Percentiles rank a stretch among this genome's conserved stretches.
Conservation (phyloP, 768 basidiomycete genomes). For the Tremella yokohamensis region DNA sequence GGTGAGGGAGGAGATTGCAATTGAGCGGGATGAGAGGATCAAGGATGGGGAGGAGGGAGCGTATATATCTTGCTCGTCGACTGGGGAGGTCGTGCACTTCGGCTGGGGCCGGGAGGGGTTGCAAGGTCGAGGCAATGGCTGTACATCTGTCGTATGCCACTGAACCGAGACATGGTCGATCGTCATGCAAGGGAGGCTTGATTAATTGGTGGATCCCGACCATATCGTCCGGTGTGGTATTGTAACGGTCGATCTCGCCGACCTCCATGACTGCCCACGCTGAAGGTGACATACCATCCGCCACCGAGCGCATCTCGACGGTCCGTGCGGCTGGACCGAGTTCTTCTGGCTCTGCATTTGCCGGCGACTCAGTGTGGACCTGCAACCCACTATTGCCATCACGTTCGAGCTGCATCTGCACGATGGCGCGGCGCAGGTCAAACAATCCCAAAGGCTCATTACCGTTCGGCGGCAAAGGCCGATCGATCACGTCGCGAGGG, state of each 20-base stretch:
- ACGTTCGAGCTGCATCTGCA: conserved; percentile 59
- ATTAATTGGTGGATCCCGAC: conserved; percentile 22
- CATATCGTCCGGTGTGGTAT: conserved; percentile 44
- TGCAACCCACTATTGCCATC: background rate
- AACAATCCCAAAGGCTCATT: conserved; percentile 47
- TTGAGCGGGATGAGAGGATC: conserved; percentile 56
- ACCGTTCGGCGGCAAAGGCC: conserved; percentile 49
- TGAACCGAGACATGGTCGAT: conserved; percentile 4
- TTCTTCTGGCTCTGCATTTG: background rate
- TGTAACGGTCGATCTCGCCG: conserved; percentile 48
- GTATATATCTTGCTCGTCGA: conserved; percentile 26
- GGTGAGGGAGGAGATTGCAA: conserved; percentile 55
- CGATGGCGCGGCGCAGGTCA: conserved; percentile 68
- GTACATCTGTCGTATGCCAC: conserved; percentile 4
- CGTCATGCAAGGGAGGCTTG: conserved; percentile 29
- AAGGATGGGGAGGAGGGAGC: conserved; percentile 52
- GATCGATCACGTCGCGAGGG: conserved; percentile 49
- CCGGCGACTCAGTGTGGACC: conserved; percentile 10
- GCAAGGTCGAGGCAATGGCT: background rate
- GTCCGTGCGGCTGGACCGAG: background rate
- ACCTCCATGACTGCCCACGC: conserved; percentile 34
- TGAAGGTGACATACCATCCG: conserved; percentile 57
- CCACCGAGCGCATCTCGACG: conserved; percentile 54
- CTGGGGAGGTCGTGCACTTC: conserved; percentile 8
- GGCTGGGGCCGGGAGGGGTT: background rate